Percentiles rank a stretch among this genome's conserved stretches.
These are phyloP conservation scores for Penicillium diatomitis DNA, from an alignment of 495 filamentous ascomycete genomes.

Conservation along the genomic window DNA sequence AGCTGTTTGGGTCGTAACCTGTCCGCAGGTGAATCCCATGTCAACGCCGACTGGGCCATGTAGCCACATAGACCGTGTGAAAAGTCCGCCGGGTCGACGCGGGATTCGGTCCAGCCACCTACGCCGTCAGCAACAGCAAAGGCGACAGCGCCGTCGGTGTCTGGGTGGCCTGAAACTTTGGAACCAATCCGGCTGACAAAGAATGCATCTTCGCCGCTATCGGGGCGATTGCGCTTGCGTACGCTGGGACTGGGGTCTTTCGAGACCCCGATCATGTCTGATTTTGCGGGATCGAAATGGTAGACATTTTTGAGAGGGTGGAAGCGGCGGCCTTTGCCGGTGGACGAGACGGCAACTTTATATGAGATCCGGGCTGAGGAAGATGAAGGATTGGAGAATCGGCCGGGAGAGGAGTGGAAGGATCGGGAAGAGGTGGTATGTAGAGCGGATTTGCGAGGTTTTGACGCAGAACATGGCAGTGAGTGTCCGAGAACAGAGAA, in stretches of 20 bases:
- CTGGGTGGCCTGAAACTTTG: conserved; percentile 3
- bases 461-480: conserved; percentile 1
- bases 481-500: conserved; percentile 3
- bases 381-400: conserved; percentile 6
- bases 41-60: conserved; percentile 67
- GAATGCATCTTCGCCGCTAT: conserved; percentile 91
- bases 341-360: conserved; percentile 47
- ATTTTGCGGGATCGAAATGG: conserved; percentile 59
- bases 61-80: conserved; percentile 89
- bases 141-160: conserved; percentile 44
- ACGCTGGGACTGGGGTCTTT: conserved; percentile 21
- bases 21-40: conserved; percentile 28
- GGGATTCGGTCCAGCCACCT: conserved; percentile 85
- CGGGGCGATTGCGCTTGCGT: conserved; percentile 44
- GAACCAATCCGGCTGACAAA: conserved; percentile 71
- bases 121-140: conserved; percentile 92
- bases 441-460: neutral
- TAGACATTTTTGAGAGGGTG: conserved; percentile 62
- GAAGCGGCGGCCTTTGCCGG: conserved; percentile 69
- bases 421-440: conserved; percentile 6
- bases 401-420: conserved; percentile 22
- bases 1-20: conserved; percentile 56
- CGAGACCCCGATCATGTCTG: conserved; percentile 43
- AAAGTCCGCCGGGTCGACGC: conserved; percentile 90
- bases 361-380: conserved; percentile 32